A percentile compares a stretch with the other conserved stretches of the same genome.
phyloP scores from a whole-genome alignment of 2,329 filamentous ascomycete species.

The Pyrenochaeta sp. region DNA sequence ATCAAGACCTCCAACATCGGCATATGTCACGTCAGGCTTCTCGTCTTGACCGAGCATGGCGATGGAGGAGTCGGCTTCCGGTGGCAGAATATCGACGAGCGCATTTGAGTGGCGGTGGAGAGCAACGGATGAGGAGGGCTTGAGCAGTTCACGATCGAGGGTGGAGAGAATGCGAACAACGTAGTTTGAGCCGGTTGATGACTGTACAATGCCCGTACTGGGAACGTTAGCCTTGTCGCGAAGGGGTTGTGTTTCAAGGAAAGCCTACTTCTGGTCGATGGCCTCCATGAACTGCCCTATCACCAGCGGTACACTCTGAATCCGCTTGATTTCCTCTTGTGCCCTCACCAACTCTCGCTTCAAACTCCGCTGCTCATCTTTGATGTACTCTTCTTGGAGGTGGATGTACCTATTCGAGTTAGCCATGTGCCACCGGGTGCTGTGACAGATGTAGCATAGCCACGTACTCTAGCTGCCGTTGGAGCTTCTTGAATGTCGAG shows the following conservation, averaged over 20 bases:
- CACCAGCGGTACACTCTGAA: constrained; percentile 96
- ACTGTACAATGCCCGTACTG: constrained; percentile 98
- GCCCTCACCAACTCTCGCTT: constrained; percentile 97
- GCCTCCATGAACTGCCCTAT: constrained; percentile 99
- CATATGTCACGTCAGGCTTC: constrained; percentile 98
- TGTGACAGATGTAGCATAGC: background rate
- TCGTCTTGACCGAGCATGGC: constrained; percentile 96
- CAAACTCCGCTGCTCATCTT: constrained; percentile 98
- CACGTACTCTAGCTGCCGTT: constrained; percentile 89
- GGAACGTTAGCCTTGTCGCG: constrained; percentile 20
- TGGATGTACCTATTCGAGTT: constrained; percentile 77
- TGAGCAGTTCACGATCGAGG: constrained; percentile 96
- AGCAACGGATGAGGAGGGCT: constrained; percentile 96
- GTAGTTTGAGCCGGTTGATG: constrained; percentile 97
- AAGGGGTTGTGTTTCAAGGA: background rate
- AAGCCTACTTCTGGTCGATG: constrained; percentile 92
- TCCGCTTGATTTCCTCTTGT: constrained; percentile 99
- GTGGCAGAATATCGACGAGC: constrained; percentile 97
- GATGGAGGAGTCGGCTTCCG: constrained; percentile 97
- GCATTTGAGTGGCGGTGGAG: constrained; percentile 98
- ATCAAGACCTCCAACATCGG: constrained; percentile 94
- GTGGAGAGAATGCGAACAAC: constrained; percentile 98
- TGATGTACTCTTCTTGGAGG: constrained; percentile 99
- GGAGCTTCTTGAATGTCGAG: constrained; percentile 92
- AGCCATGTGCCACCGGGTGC: constrained; percentile 27